phyloP scores from a whole-genome alignment of 1,284 basidiomycete species.

The Microbotryomycetes sp. region DNA sequence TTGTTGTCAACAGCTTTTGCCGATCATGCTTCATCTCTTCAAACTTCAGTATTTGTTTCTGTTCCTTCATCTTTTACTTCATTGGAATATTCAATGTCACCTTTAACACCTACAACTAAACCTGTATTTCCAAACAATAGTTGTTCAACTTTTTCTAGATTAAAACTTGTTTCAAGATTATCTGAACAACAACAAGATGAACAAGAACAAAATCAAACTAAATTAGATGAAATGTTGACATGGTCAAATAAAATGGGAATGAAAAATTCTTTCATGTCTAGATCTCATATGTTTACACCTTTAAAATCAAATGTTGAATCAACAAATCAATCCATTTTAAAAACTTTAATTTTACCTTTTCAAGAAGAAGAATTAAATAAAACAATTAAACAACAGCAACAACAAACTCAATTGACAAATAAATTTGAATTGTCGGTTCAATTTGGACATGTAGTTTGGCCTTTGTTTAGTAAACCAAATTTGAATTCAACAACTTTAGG shows the following conservation, averaged over 20 bases:
- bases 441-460: constrained; percentile 26
- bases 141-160: neutral
- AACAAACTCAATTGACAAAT: neutral
- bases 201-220: neutral
- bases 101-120: neutral
- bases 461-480: neutral
- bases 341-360: neutral
- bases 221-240: neutral
- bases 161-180: neutral
- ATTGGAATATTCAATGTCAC: neutral
- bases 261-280: neutral
- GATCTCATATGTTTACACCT: neutral
- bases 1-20: constrained; percentile 13
- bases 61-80: neutral
- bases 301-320: neutral
- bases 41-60: neutral
- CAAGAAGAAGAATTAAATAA: neutral
- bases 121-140: neutral
- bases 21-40: neutral
- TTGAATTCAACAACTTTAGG: neutral
- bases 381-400: neutral
- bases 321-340: neutral
- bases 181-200: neutral
- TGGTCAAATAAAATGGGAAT: neutral
- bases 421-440: constrained; percentile 13